These are phyloP conservation scores for Lentinula guzmanii DNA, from an alignment of 768 basidiomycete species.

Conservation along the genomic window DNA sequence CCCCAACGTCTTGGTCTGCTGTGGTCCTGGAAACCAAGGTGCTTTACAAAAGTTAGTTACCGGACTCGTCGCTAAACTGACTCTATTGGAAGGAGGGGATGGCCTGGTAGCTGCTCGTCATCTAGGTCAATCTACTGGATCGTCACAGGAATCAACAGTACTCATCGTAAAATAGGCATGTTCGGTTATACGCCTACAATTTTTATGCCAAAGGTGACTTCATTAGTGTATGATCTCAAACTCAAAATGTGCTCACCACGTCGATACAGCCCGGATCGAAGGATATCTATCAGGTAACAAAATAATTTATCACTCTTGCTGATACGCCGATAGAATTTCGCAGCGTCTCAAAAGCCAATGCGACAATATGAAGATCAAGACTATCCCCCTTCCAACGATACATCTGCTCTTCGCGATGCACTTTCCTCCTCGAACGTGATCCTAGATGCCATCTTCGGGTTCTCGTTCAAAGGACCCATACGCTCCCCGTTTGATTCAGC, in stretches of 20 bases:
- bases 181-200: conserved; percentile 88
- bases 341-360: conserved; percentile 85
- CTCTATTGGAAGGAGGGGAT: conserved; percentile 59
- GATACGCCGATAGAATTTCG: neutral
- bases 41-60: neutral
- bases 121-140: conserved; percentile 47
- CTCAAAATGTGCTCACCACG: neutral
- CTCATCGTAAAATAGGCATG: conserved; percentile 48
- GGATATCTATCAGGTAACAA: conserved; percentile 77
- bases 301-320: no score
- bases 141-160: neutral
- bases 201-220: conserved; percentile 85
- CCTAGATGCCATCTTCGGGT: conserved; percentile 95
- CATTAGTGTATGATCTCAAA: neutral
- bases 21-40: conserved; percentile 94
- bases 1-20: conserved; percentile 84
- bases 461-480: conserved; percentile 91
- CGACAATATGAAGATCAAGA: conserved; percentile 79
- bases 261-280: conserved; percentile 76
- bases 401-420: conserved; percentile 39
- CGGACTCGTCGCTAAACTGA: neutral
- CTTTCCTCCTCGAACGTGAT: conserved; percentile 70
- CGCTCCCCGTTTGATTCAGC: conserved; percentile 82
- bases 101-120: conserved; percentile 96
- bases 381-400: conserved; percentile 48